A percentile compares a stretch with the other conserved stretches of the same genome.
phyloP scores from a whole-genome alignment of 1,284 basidiomycete species.

The Ceratobasidium sp. region DNA sequence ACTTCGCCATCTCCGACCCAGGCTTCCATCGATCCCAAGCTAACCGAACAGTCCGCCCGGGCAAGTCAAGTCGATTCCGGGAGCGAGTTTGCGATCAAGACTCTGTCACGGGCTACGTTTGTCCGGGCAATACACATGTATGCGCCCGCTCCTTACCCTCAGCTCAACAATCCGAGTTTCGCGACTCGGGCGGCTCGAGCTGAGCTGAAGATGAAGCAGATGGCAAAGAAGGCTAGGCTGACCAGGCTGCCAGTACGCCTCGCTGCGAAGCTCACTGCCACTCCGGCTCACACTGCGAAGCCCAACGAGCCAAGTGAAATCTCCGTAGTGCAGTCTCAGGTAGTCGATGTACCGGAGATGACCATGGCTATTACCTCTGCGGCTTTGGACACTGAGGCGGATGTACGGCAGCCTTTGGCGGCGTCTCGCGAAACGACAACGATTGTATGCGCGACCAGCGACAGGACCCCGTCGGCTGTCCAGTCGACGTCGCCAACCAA shows the following conservation, averaged over 20 bases:
- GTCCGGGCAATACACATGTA: not conserved
- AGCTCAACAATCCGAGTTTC: not conserved
- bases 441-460: not conserved
- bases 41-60: too few species aligned
- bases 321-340: not conserved
- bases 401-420: not conserved
- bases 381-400: not conserved
- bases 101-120: not conserved
- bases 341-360: not conserved
- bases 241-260: not conserved
- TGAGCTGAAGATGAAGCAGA: not conserved
- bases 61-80: too few species aligned
- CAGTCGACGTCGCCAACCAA: not conserved
- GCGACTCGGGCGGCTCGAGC: not conserved
- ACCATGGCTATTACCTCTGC: not conserved
- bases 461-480: not conserved
- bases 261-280: not conserved
- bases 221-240: not conserved
- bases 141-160: not conserved
- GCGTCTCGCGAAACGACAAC: not conserved
- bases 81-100: not conserved
- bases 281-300: not conserved
- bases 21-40: too few species aligned
- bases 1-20: too few species aligned
- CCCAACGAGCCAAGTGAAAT: not conserved